Percentiles rank a stretch among this genome's conserved stretches.
phyloP scores from a whole-genome alignment of 164 flowering plant species.

The Magnolia sinica region DNA sequence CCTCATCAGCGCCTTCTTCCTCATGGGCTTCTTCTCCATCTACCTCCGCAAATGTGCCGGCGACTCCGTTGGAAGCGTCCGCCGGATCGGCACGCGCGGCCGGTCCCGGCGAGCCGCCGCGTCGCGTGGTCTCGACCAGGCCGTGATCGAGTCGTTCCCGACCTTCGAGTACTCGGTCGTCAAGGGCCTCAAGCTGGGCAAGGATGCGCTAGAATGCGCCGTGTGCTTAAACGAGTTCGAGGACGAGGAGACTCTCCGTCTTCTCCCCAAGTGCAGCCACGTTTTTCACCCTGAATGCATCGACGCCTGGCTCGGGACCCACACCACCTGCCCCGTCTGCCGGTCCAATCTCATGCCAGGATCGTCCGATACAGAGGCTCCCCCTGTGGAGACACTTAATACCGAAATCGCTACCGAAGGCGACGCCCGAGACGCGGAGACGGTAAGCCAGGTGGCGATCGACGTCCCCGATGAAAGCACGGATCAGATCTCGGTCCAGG shows the following conservation, averaged over 20 bases:
- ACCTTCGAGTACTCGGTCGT: slow-evolving; percentile 32
- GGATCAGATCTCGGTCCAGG: slow-evolving; percentile 16
- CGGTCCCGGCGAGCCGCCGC: slow-evolving; percentile 1
- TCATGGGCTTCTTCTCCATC: slow-evolving; percentile 12
- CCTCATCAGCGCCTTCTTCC: slow-evolving; percentile 13
- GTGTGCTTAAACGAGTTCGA: slow-evolving; percentile 40
- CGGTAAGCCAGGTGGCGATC: slow-evolving; percentile 1
- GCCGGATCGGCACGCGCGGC: neutral
- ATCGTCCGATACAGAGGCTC: slow-evolving; percentile 9
- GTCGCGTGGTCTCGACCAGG: slow-evolving; percentile 26
- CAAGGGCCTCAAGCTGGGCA: slow-evolving; percentile 35
- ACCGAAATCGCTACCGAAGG: slow-evolving; percentile 8
- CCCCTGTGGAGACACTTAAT: neutral
- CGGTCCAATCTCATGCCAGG: slow-evolving; percentile 29
- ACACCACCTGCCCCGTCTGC: slow-evolving; percentile 48
- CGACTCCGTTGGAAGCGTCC: neutral
- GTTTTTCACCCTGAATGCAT: slow-evolving; percentile 46
- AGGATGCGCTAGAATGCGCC: slow-evolving; percentile 36
- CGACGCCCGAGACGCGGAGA: slow-evolving; percentile 7
- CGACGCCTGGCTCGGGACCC: slow-evolving; percentile 35
- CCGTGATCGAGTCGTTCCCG: slow-evolving; percentile 29
- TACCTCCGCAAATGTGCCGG: slow-evolving; percentile 13
- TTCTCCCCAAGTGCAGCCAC: slow-evolving; percentile 44
- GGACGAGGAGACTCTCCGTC: slow-evolving; percentile 31
- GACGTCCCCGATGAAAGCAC: slow-evolving; percentile 5